These are phyloP conservation scores for Naganishia sp. DNA, from an alignment of 1,284 basidiomycete species.

Conservation along the genomic window DNA sequence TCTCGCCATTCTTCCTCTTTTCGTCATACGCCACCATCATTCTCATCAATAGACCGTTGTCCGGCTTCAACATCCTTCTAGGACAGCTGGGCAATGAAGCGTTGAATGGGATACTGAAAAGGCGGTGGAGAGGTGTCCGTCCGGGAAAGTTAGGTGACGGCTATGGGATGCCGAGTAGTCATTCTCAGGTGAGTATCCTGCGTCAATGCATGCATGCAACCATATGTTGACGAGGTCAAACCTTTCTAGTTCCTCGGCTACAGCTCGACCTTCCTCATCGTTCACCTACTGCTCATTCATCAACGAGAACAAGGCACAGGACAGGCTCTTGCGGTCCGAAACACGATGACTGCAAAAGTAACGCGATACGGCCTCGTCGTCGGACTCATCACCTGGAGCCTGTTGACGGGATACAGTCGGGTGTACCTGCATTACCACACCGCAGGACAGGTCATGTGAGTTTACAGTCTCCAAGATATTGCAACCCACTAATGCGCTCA, in stretches of 20 bases:
- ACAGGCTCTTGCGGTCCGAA: constrained; percentile 6
- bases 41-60: constrained; percentile 47
- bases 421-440: constrained; percentile 51
- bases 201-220: too few species aligned
- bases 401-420: constrained; percentile 50
- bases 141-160: constrained; percentile 44
- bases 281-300: constrained; percentile 31
- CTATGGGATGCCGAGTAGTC: constrained; percentile 53
- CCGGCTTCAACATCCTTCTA: constrained; percentile 42
- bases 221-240: not conserved
- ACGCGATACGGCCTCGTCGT: constrained; percentile 27
- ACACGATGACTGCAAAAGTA: constrained; percentile 7
- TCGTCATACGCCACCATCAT: constrained; percentile 52
- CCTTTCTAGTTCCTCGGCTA: constrained; percentile 30
- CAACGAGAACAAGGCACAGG: constrained; percentile 21
- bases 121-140: constrained; percentile 40
- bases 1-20: constrained; percentile 54
- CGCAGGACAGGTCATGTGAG: constrained; percentile 41
- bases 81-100: constrained; percentile 48
- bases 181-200: constrained; percentile 42
- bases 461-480: constrained; percentile 14
- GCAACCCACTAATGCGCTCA: not conserved
- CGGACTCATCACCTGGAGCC: constrained; percentile 47
- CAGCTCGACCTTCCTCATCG: constrained; percentile 32
- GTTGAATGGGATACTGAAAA: constrained; percentile 44